These are phyloP conservation scores for Cyclospora cayetanensis DNA, from an alignment of 169 alveolate species.

Conservation along the genomic window DNA sequence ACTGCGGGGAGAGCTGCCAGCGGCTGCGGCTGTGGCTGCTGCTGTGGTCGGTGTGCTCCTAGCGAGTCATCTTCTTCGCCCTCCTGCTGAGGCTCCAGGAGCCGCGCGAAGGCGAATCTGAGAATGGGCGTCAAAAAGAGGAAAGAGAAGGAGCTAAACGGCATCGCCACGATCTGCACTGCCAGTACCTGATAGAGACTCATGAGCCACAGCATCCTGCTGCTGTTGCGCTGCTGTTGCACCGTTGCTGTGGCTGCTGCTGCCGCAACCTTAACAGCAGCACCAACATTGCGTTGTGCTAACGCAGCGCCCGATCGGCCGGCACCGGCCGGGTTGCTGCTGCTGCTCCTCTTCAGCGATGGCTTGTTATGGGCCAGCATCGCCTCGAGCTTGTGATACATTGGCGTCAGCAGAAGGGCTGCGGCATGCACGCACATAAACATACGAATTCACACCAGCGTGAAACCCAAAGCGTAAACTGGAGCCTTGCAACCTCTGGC, in stretches of 20 bases:
- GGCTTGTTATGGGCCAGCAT: conserved; percentile 31
- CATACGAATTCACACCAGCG: too few species aligned
- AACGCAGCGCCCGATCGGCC: not conserved
- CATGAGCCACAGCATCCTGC: conserved; percentile 23
- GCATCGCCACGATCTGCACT: conserved; percentile 16
- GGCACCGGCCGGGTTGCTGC: not conserved
- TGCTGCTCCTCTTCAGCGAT: not conserved
- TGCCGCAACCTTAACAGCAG: not conserved
- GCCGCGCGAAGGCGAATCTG: not conserved
- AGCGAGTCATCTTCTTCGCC: not conserved
- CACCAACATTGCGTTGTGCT: too few species aligned
- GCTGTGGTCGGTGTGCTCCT: not conserved
- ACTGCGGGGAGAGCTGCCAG: too few species aligned
- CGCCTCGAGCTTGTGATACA: conserved; percentile 45
- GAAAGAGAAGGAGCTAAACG: conserved; percentile 4
- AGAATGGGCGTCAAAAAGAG: not conserved
- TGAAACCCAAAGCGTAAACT: too few species aligned
- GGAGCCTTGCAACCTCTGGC: too few species aligned
- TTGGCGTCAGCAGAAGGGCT: conserved; percentile 23
- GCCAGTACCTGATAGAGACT: conserved; percentile 20
- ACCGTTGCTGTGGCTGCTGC: conserved; percentile 18
- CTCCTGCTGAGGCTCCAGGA: not conserved
- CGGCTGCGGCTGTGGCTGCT: not conserved
- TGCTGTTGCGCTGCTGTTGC: not conserved
- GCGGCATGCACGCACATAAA: not conserved